Percentiles rank a stretch among this genome's conserved stretches.
phyloP scores from a whole-genome alignment of 2,329 filamentous ascomycete species.

The Venturia nashicola region DNA sequence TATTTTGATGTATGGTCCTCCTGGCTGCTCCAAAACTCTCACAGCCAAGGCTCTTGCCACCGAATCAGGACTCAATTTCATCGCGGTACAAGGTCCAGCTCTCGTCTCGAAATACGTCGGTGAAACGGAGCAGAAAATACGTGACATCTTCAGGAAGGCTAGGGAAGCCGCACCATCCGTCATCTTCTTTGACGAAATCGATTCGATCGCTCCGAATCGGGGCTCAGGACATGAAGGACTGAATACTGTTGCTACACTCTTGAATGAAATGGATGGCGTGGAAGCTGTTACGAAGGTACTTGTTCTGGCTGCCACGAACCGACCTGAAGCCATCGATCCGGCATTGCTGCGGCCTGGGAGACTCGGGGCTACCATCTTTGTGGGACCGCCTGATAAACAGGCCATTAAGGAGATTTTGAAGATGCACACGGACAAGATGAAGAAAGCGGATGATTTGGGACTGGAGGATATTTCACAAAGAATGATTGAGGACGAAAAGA shows the following conservation, averaged over 20 bases:
- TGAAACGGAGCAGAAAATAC: constrained; percentile 76
- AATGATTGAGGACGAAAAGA: background rate
- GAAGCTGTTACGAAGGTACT: constrained; percentile 72
- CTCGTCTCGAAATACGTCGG: constrained; percentile 95
- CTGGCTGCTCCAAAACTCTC: constrained; percentile 90
- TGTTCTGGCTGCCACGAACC: constrained; percentile 83
- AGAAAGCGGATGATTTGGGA: background rate
- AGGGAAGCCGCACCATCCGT: constrained; percentile 78
- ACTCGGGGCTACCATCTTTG: constrained; percentile 75
- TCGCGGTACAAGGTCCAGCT: constrained; percentile 87
- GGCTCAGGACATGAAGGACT: constrained; percentile 42
- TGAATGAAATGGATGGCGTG: constrained; percentile 95
- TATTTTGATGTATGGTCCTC: constrained; percentile 79
- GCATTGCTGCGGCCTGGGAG: constrained; percentile 77
- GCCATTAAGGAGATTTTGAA: constrained; percentile 67
- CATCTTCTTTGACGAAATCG: constrained; percentile 96
- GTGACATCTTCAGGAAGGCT: constrained; percentile 76
- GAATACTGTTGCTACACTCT: constrained; percentile 76
- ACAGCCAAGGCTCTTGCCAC: constrained; percentile 84
- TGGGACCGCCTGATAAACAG: constrained; percentile 62
- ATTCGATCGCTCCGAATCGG: constrained; percentile 60
- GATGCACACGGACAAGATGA: constrained; percentile 39
- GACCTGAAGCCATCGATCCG: constrained; percentile 73
- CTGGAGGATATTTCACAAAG: background rate
- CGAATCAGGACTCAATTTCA: constrained; percentile 83